Evolutionary conservation across 768 basidiomycete genomes (phyloP).

Genomic region (Cantharellus anzutake): DNA sequence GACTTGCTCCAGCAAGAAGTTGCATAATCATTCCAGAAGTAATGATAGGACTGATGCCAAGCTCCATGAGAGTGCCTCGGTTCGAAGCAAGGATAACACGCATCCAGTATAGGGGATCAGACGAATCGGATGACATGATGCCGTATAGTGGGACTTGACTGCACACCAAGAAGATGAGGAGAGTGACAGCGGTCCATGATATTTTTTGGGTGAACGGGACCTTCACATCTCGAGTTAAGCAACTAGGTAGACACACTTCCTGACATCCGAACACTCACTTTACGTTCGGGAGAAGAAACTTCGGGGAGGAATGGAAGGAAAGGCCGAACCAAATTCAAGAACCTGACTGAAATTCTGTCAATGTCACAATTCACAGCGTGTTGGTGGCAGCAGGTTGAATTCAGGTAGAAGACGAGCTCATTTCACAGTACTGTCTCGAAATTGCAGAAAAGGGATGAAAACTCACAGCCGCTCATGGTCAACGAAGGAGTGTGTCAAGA

Average conservation of each 20-base stretch:
- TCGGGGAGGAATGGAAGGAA: conserved; percentile 95
- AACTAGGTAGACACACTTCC: neutral
- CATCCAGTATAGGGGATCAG: conserved; percentile 99
- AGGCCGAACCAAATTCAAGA: conserved; percentile 93
- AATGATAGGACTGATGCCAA: conserved; percentile 94
- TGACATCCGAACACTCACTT: conserved; percentile 28
- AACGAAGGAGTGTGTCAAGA: neutral
- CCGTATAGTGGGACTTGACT: conserved; percentile 98
- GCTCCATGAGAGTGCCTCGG: conserved; percentile 97
- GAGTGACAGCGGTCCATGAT: conserved; percentile 96
- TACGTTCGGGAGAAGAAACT: conserved; percentile 94
- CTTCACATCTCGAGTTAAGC: conserved; percentile 21
- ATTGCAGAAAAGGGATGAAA: neutral
- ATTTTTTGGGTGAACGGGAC: conserved; percentile 98
- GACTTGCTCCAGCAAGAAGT: conserved; percentile 88
- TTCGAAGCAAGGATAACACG: conserved; percentile 98
- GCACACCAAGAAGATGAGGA: conserved; percentile 98
- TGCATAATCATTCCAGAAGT: conserved; percentile 99
- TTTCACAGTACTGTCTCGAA: conserved; percentile 83
- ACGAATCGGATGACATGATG: conserved; percentile 98
- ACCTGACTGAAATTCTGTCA: conserved; percentile 77
- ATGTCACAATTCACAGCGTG: neutral
- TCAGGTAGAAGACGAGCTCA: conserved; percentile 96
- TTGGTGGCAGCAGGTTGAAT: neutral
- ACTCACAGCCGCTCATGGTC: conserved; percentile 3